Evolutionary conservation across 805 yeast species (phyloP).

Genomic region (Lipomyces starkeyi): DNA sequence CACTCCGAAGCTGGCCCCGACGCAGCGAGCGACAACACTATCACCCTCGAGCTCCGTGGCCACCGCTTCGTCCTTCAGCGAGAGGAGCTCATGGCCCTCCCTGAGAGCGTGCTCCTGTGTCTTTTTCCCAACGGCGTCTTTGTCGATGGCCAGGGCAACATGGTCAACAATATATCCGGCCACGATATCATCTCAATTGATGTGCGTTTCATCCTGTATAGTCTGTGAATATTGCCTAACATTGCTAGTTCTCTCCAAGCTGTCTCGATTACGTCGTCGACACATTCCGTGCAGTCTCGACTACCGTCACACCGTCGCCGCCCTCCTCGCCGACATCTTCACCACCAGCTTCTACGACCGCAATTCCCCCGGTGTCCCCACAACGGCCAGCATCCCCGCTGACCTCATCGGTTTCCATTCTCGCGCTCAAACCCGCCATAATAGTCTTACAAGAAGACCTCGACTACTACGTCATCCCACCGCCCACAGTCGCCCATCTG

Average conservation of each 20-base stretch:
- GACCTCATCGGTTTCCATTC: slow-evolving; percentile 49
- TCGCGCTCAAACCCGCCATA: slow-evolving; percentile 83
- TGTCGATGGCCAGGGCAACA: slow-evolving; percentile 74
- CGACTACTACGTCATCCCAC: slow-evolving; percentile 91
- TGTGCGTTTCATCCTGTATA: slow-evolving; percentile 37
- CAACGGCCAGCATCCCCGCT: background rate
- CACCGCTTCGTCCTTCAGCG: slow-evolving; percentile 74
- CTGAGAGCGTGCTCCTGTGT: slow-evolving; percentile 86
- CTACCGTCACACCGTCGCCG: slow-evolving; percentile 18
- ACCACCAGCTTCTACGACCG: slow-evolving; percentile 3
- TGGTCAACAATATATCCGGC: slow-evolving; percentile 78
- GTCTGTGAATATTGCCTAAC: slow-evolving; percentile 46
- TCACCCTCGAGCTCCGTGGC: slow-evolving; percentile 81
- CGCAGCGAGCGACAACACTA: slow-evolving; percentile 1
- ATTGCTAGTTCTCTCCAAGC: slow-evolving; percentile 66
- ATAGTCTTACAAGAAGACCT: slow-evolving; percentile 92
- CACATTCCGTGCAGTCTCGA: slow-evolving; percentile 56
- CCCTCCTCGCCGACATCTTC: slow-evolving; percentile 9
- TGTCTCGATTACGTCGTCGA: slow-evolving; percentile 85
- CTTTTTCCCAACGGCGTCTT: slow-evolving; percentile 91
- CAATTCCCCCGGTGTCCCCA: slow-evolving; percentile 6
- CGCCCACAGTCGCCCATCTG: slow-evolving; percentile 49
- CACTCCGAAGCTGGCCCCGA: slow-evolving; percentile 20
- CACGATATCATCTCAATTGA: slow-evolving; percentile 34
- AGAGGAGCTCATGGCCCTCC: slow-evolving; percentile 87